phyloP scores from a whole-genome alignment of 1,139 yeast species.

The Lodderomyces metapsilosis region DNA sequence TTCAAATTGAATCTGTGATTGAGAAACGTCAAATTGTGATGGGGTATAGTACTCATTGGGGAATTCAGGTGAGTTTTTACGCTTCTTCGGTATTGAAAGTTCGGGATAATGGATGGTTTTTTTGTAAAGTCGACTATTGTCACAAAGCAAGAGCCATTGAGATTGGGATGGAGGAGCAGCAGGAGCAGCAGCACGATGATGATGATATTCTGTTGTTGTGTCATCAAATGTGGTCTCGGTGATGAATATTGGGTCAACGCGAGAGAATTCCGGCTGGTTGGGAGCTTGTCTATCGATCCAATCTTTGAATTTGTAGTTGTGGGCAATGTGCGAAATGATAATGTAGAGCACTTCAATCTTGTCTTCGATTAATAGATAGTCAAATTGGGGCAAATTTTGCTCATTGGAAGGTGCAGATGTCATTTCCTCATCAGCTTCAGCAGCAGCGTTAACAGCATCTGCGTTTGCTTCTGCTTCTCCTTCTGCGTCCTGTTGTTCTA shows the following conservation, averaged over 20 bases:
- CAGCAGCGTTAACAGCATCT: background rate
- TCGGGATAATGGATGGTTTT: conserved; percentile 32
- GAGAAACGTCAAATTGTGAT: conserved; percentile 30
- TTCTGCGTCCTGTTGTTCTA: conserved; percentile 12
- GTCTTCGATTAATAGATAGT: conserved; percentile 35
- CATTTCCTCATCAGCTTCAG: background rate
- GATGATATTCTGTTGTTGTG: too few species aligned
- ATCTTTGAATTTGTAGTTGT: conserved; percentile 38
- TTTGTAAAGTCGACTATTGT: conserved; percentile 47
- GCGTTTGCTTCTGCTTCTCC: conserved; percentile 10
- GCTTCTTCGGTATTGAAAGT: conserved; percentile 40
- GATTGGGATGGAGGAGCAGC: conserved; percentile 28
- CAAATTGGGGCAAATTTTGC: conserved; percentile 29
- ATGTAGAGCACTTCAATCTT: conserved; percentile 48
- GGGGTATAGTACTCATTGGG: conserved; percentile 30
- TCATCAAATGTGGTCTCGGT: background rate
- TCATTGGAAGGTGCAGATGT: background rate
- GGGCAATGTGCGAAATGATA: conserved; percentile 38
- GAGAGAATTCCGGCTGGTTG: conserved; percentile 1
- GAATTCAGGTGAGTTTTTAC: conserved; percentile 32
- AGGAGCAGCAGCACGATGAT: too few species aligned
- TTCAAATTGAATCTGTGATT: conserved; percentile 25
- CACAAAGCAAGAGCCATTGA: conserved; percentile 26
- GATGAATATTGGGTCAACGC: conserved; percentile 4
- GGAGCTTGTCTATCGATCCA: conserved; percentile 32